Conservation (phyloP, 2,329 filamentous ascomycete genomes). For the Herpotrichia juniperi region DNA sequence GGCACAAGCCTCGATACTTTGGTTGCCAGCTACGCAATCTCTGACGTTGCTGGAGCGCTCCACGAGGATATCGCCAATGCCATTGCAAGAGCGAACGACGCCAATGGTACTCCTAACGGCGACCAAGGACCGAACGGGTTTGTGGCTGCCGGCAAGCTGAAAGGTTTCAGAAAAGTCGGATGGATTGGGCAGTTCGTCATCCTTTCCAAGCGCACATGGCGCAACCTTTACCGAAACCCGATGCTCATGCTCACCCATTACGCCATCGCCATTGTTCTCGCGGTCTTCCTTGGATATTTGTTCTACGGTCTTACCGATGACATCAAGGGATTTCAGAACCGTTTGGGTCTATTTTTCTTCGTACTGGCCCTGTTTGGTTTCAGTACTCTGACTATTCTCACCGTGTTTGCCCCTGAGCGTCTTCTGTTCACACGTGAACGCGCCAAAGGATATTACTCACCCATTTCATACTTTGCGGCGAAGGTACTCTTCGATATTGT, state of each 20-base stretch:
- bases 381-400: constrained; percentile 91
- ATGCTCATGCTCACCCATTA: constrained; percentile 99
- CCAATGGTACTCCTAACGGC: constrained; percentile 69
- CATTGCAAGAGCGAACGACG: constrained; percentile 66
- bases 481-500: constrained; percentile 99
- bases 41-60: constrained; percentile 75
- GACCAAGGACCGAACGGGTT: constrained; percentile 58
- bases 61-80: constrained; percentile 79
- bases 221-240: constrained; percentile 95
- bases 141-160: constrained; percentile 67
- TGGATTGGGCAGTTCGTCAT: constrained; percentile 85
- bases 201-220: constrained; percentile 90
- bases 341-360: constrained; percentile 97
- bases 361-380: constrained; percentile 94
- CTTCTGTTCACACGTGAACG: constrained; percentile 91
- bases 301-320: constrained; percentile 97
- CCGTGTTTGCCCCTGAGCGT: constrained; percentile 89
- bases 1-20: constrained; percentile 83
- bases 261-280: constrained; percentile 92
- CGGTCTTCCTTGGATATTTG: constrained; percentile 90
- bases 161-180: constrained; percentile 82
- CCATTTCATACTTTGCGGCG: constrained; percentile 89
- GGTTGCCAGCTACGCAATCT: constrained; percentile 75
- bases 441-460: constrained; percentile 95
- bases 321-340: constrained; percentile 96